phyloP scores from a whole-genome alignment of 179 eudicot species.

The Spinacia oleracea region DNA sequence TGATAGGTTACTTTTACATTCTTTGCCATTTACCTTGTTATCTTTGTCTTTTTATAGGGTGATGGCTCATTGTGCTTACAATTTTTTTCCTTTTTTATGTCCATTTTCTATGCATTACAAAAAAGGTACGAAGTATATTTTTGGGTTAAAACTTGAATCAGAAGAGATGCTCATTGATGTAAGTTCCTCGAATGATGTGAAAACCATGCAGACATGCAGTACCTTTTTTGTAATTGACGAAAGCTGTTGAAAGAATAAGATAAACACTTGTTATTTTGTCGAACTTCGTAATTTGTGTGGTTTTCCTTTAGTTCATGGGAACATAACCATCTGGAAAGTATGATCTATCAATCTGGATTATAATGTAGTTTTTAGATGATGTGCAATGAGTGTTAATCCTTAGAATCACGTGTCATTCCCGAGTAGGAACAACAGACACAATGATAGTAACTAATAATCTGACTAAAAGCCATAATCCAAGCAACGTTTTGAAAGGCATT shows the following conservation, averaged over 20 bases:
- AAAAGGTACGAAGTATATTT: not conserved
- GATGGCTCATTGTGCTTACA: not conserved
- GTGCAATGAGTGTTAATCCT: not conserved
- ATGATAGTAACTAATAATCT: not conserved
- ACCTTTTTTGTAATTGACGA: not conserved
- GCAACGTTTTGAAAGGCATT: not conserved
- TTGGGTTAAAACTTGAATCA: not conserved
- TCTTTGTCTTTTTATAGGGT: not conserved
- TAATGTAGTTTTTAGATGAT: not conserved
- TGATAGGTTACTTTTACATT: not conserved
- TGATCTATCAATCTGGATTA: no score
- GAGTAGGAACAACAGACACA: no score
- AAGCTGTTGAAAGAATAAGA: not conserved
- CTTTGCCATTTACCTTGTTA: not conserved
- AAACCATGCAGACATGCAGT: not conserved
- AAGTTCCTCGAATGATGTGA: not conserved
- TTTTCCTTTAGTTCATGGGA: not conserved
- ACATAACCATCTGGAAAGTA: no score
- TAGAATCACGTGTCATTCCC: not conserved
- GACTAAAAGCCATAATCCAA: not conserved
- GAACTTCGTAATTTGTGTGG: not conserved
- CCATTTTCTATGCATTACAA: not conserved
- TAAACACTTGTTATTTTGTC: not conserved
- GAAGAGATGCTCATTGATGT: not conserved
- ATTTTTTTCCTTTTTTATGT: not conserved